A percentile compares a stretch with the other conserved stretches of the same genome.
Evolutionary conservation across 495 filamentous ascomycete species (phyloP).

Genomic region (Thozetella sp.): DNA sequence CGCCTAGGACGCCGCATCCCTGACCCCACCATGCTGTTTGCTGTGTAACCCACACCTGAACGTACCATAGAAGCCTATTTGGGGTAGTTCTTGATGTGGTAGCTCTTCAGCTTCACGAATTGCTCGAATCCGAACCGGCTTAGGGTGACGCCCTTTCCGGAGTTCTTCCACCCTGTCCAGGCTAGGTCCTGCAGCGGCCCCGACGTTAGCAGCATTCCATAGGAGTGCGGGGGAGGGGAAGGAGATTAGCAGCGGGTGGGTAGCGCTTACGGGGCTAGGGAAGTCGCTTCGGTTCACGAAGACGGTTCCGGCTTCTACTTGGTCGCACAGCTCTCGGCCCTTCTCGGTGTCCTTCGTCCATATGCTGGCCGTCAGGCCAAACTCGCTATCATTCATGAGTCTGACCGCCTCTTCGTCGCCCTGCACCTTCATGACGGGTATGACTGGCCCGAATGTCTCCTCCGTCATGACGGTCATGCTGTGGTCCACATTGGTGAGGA

Average conservation of each 20-base stretch:
- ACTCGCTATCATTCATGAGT: slow-evolving; percentile 94
- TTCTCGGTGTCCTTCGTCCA: slow-evolving; percentile 89
- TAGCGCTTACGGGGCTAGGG: slow-evolving; percentile 78
- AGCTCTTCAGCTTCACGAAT: slow-evolving; percentile 95
- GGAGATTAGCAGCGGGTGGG: neutral
- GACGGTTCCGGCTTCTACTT: slow-evolving; percentile 91
- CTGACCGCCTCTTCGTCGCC: slow-evolving; percentile 78
- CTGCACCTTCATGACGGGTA: slow-evolving; percentile 91
- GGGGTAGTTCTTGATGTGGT: slow-evolving; percentile 88
- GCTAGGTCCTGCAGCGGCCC: slow-evolving; percentile 73
- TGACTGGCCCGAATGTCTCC: slow-evolving; percentile 94
- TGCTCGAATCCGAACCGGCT: slow-evolving; percentile 92
- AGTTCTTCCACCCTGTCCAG: slow-evolving; percentile 98
- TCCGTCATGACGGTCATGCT: slow-evolving; percentile 90
- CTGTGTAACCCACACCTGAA: neutral
- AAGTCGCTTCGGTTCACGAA: slow-evolving; percentile 96
- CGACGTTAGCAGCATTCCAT: slow-evolving; percentile 6
- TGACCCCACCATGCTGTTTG: neutral
- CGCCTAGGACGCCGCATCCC: neutral
- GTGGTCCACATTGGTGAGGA: slow-evolving; percentile 82
- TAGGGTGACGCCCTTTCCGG: slow-evolving; percentile 86
- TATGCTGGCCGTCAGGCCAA: slow-evolving; percentile 94
- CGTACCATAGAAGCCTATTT: slow-evolving; percentile 44
- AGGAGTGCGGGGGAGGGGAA: neutral
- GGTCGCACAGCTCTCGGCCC: slow-evolving; percentile 77